Conservation (phyloP, 192 early-diverging fungal species). For the Linnemannia zychae region DNA sequence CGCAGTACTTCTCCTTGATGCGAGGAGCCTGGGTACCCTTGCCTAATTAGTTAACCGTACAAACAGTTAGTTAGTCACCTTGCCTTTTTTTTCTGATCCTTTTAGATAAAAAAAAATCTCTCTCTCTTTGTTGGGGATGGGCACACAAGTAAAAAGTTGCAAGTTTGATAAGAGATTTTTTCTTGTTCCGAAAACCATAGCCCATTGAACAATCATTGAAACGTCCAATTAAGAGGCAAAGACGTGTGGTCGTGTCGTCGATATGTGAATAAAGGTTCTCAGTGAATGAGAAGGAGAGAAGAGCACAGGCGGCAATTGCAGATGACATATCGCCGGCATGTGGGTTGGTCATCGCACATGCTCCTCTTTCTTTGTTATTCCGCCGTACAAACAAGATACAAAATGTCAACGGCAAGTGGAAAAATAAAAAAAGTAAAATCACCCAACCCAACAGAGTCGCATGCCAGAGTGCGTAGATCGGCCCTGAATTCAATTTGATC, state of each 20-base stretch:
- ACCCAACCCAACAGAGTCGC: conserved; percentile 7
- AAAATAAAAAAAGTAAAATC: background rate
- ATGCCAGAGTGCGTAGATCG: conserved; percentile 16
- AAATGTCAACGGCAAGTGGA: background rate
- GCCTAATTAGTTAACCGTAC: conserved; percentile 48
- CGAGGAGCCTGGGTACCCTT: conserved; percentile 96
- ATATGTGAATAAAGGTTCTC: background rate
- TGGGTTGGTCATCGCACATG: conserved; percentile 18
- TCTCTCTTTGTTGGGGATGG: background rate
- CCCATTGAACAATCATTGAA: background rate
- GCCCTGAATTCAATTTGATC: conserved; percentile 41
- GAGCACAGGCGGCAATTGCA: background rate
- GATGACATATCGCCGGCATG: conserved; percentile 31
- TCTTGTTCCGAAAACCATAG: background rate
- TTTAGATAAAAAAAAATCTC: background rate
- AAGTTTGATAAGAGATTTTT: background rate
- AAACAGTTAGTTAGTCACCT: background rate
- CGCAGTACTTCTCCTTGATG: conserved; percentile 96
- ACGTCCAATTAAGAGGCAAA: background rate
- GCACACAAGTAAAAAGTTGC: background rate
- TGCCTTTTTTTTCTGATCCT: background rate
- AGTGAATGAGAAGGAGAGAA: background rate
- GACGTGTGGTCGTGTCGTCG: background rate
- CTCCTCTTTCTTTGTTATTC: background rate
- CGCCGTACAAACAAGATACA: background rate